A percentile compares a stretch with the other conserved stretches of the same genome.
Evolutionary conservation across 2,329 filamentous ascomycete genomes (phyloP).

Genomic region (Pyrenophora graminea): DNA sequence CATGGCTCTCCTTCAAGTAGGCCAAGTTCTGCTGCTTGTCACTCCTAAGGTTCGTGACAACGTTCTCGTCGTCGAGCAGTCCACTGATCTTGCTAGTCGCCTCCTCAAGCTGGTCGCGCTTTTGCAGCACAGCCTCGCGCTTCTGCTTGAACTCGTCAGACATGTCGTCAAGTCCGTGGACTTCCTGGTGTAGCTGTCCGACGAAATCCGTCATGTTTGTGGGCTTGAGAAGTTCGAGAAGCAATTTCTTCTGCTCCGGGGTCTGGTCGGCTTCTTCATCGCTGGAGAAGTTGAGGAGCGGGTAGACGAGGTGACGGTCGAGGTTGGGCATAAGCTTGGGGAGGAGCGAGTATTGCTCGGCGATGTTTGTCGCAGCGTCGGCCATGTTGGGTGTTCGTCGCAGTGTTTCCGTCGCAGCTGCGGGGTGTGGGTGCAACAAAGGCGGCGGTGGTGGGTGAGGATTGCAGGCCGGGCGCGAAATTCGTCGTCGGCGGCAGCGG

Average conservation of each 20-base stretch:
- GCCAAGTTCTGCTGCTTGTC: slow-evolving; percentile 99
- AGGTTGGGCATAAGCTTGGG: slow-evolving; percentile 89
- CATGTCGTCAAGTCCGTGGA: slow-evolving; percentile 76
- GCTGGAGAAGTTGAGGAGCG: slow-evolving; percentile 88
- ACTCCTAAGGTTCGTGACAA: slow-evolving; percentile 86
- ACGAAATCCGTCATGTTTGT: slow-evolving; percentile 99
- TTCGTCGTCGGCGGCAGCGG: slow-evolving; percentile 19
- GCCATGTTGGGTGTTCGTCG: slow-evolving; percentile 45
- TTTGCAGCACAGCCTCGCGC: slow-evolving; percentile 83
- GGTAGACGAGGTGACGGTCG: slow-evolving; percentile 95
- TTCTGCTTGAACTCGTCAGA: slow-evolving; percentile 87
- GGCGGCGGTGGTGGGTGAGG: slow-evolving; percentile 11
- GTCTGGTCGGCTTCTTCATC: slow-evolving; percentile 77
- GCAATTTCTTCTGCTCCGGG: slow-evolving; percentile 77
- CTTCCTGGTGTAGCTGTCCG: slow-evolving; percentile 85
- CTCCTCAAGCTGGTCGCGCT: slow-evolving; percentile 81
- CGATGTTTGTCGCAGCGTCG: slow-evolving; percentile 54
- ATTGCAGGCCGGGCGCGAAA: slow-evolving; percentile 18
- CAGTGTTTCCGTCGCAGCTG: background rate
- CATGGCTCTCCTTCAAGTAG: slow-evolving; percentile 95
- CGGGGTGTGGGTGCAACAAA: background rate
- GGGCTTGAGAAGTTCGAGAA: slow-evolving; percentile 91
- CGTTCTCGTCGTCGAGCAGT: slow-evolving; percentile 83
- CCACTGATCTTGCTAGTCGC: slow-evolving; percentile 88
- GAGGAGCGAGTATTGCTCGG: slow-evolving; percentile 77